Evolutionary conservation across 192 early-diverging fungal genomes (phyloP).

Genomic region (Backusella macrospora): DNA sequence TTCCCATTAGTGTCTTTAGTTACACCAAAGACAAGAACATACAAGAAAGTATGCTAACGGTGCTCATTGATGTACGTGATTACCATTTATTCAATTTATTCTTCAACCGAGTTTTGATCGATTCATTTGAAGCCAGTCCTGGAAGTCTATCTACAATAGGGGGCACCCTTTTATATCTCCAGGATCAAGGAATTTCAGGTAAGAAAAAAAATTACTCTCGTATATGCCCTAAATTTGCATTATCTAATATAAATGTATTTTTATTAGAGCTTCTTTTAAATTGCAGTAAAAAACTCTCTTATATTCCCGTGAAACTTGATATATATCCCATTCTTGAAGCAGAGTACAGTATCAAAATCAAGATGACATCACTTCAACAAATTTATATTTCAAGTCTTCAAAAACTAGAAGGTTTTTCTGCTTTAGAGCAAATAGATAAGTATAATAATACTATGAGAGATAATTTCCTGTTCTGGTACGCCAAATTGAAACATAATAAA

Average conservation of each 20-base stretch:
- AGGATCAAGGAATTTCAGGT: constrained; percentile 10
- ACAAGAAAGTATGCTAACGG: constrained; percentile 10
- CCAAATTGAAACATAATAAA: neutral
- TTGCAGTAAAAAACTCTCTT: constrained; percentile 1
- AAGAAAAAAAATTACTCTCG: neutral
- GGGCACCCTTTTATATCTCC: neutral
- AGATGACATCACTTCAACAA: neutral
- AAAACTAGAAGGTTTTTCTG: neutral
- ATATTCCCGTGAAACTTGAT: neutral
- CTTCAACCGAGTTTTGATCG: neutral
- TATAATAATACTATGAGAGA: neutral
- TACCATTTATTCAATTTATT: neutral
- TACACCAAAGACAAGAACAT: neutral
- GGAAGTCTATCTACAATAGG: neutral
- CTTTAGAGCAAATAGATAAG: neutral
- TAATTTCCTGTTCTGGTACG: neutral
- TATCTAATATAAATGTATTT: neutral
- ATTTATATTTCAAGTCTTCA: neutral
- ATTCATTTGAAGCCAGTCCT: neutral
- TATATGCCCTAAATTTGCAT: neutral
- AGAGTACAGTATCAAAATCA: neutral
- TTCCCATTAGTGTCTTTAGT: constrained; percentile 19
- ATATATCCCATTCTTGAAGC: neutral
- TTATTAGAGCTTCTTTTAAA: neutral
- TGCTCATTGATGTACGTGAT: neutral